A percentile compares a stretch with the other conserved stretches of the same genome.
phyloP scores from a whole-genome alignment of 2,329 filamentous ascomycete species.

The Alternaria brassicicola region DNA sequence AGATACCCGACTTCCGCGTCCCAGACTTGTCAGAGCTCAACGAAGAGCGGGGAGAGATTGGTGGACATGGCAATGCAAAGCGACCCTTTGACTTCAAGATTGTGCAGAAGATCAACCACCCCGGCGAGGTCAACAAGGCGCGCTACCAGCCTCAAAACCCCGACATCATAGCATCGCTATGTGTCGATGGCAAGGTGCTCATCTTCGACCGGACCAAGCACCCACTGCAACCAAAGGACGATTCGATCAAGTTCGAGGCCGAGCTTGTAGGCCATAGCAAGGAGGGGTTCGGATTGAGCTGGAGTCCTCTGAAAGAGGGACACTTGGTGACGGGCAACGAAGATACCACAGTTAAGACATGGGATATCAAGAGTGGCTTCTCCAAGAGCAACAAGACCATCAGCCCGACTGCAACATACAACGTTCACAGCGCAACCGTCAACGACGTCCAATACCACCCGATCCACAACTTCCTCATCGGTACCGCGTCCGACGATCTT shows the following conservation, averaged over 20 bases:
- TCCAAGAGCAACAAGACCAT: slow-evolving; percentile 72
- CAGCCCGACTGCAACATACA: slow-evolving; percentile 76
- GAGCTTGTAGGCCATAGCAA: slow-evolving; percentile 82
- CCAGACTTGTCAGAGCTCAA: slow-evolving; percentile 86
- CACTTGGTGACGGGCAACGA: slow-evolving; percentile 89
- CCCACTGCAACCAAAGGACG: slow-evolving; percentile 68
- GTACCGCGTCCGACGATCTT: slow-evolving; percentile 92
- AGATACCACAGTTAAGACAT: slow-evolving; percentile 88
- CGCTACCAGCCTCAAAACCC: slow-evolving; percentile 97
- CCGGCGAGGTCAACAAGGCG: slow-evolving; percentile 97
- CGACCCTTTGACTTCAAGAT: slow-evolving; percentile 87
- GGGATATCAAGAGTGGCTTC: slow-evolving; percentile 80
- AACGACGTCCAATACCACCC: slow-evolving; percentile 98
- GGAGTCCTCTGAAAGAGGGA: slow-evolving; percentile 85
- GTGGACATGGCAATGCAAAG: slow-evolving; percentile 81
- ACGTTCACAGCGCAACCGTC: slow-evolving; percentile 86
- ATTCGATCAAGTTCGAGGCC: slow-evolving; percentile 78
- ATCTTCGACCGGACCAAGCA: slow-evolving; percentile 98
- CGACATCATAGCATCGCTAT: slow-evolving; percentile 93
- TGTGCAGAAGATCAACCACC: slow-evolving; percentile 94
- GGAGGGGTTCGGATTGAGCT: slow-evolving; percentile 91
- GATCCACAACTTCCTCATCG: slow-evolving; percentile 77
- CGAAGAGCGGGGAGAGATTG: slow-evolving; percentile 89
- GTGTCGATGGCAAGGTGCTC: slow-evolving; percentile 83
- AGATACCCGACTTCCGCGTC: slow-evolving; percentile 78